Evolutionary conservation across 129 eudicot genomes (phyloP).

Genomic region (Flaveria sonorensis): DNA sequence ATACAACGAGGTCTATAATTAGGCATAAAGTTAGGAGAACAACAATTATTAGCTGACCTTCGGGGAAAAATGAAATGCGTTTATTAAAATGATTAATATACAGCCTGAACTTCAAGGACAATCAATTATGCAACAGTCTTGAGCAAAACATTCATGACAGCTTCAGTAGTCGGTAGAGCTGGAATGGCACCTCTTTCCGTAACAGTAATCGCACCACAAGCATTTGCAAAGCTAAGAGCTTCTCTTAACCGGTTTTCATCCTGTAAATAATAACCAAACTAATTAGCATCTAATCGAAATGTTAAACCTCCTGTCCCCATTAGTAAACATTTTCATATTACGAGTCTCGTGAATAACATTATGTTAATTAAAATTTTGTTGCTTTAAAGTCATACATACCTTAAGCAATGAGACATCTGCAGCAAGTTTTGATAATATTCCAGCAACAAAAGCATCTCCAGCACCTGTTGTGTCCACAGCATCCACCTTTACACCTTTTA

Average conservation of each 20-base stretch:
- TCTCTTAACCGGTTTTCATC: slow-evolving; percentile 68
- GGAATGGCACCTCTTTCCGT: slow-evolving; percentile 97
- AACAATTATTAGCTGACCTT: slow-evolving; percentile 13
- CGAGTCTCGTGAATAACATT: not conserved
- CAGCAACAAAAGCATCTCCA: slow-evolving; percentile 99
- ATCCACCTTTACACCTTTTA: slow-evolving; percentile 77
- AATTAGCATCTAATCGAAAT: not conserved
- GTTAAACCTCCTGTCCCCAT: not conserved
- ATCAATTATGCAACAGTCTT: slow-evolving; percentile 59
- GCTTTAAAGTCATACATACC: slow-evolving; percentile 53
- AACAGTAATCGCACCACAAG: slow-evolving; percentile 93
- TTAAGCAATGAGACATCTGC: slow-evolving; percentile 61
- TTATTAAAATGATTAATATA: slow-evolving; percentile 20
- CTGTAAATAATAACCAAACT: slow-evolving; percentile 36
- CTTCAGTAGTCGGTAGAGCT: slow-evolving; percentile 81
- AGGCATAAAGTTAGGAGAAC: not conserved
- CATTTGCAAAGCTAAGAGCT: slow-evolving; percentile 86
- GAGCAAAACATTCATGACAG: slow-evolving; percentile 61
- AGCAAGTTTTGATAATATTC: slow-evolving; percentile 81
- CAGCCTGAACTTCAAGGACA: slow-evolving; percentile 14
- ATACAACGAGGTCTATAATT: not conserved
- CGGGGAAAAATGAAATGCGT: slow-evolving; percentile 2
- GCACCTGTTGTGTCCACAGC: slow-evolving; percentile 95
- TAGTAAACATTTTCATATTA: not conserved
- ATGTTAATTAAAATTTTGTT: not conserved